phyloP scores from a whole-genome alignment of 2,329 filamentous ascomycete genomes.

The Beauveria medogensis region DNA sequence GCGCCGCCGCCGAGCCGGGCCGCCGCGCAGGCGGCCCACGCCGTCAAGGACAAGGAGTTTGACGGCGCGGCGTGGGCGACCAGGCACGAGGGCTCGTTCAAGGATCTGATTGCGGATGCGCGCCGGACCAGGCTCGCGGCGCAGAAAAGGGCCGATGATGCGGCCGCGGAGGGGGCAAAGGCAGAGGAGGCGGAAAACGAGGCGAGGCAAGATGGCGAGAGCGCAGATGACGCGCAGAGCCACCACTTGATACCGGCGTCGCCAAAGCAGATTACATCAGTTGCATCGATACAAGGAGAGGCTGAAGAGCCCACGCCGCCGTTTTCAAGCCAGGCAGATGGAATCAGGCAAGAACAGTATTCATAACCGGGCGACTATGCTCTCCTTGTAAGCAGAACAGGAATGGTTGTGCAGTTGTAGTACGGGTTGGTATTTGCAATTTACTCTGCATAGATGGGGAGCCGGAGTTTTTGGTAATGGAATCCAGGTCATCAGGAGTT shows the following conservation, averaged over 20 bases:
- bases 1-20: conserved; percentile 29
- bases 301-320: neutral
- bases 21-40: conserved; percentile 28
- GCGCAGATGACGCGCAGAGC: neutral
- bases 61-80: conserved; percentile 68
- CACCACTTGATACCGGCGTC: neutral
- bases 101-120: conserved; percentile 70
- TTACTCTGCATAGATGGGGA: neutral
- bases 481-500: too few species aligned
- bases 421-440: neutral
- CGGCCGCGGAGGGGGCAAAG: conserved; percentile 12
- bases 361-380: neutral
- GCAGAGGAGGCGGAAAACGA: neutral
- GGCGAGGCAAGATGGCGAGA: neutral
- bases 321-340: neutral
- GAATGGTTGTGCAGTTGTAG: neutral
- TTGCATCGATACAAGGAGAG: neutral
- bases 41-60: conserved; percentile 83
- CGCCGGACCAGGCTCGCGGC: conserved; percentile 43
- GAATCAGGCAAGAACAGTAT: neutral
- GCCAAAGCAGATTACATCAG: neutral
- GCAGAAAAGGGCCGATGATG: conserved; percentile 22
- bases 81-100: conserved; percentile 68
- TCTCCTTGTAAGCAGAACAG: neutral
- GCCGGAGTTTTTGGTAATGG: neutral